Evolutionary conservation across 352 stramenopile species (phyloP).

Genomic region (Pythium aphanidermatum): DNA sequence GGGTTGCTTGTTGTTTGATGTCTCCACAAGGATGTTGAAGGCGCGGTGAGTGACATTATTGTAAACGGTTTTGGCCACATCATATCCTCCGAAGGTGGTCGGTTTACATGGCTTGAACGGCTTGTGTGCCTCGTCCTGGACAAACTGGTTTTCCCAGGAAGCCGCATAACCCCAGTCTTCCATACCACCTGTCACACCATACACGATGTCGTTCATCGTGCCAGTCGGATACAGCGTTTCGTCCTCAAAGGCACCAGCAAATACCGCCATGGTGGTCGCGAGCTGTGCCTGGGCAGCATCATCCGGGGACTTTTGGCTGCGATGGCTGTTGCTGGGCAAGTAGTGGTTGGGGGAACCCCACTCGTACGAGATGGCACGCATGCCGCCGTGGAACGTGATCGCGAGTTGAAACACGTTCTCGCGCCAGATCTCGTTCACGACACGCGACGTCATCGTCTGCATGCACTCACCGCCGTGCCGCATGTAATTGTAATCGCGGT

Average conservation of each 20-base stretch:
- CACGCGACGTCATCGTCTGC: slow-evolving; percentile 92
- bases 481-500: slow-evolving; percentile 98
- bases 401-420: slow-evolving; percentile 96
- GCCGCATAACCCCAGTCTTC: slow-evolving; percentile 97
- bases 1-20: slow-evolving; percentile 89
- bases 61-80: slow-evolving; percentile 87
- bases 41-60: slow-evolving; percentile 90
- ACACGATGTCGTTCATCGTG: slow-evolving; percentile 96
- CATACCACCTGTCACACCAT: slow-evolving; percentile 96
- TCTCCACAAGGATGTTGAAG: slow-evolving; percentile 97
- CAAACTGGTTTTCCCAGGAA: slow-evolving; percentile 76
- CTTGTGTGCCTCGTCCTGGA: slow-evolving; percentile 7
- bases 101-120: slow-evolving; percentile 81
- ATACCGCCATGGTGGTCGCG: slow-evolving; percentile 52
- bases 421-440: slow-evolving; percentile 96
- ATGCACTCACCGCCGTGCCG: slow-evolving; percentile 85
- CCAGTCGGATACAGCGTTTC: slow-evolving; percentile 70
- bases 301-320: slow-evolving; percentile 77
- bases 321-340: slow-evolving; percentile 33
- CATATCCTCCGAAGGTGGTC: slow-evolving; percentile 88
- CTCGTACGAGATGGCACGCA: slow-evolving; percentile 96
- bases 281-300: slow-evolving; percentile 63
- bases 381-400: slow-evolving; percentile 98
- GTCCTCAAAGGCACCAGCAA: slow-evolving; percentile 66
- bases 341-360: slow-evolving; percentile 94